Base-by-base conservation (phyloP, 768 basidiomycete species). In the Mrakia gelida region DNA sequence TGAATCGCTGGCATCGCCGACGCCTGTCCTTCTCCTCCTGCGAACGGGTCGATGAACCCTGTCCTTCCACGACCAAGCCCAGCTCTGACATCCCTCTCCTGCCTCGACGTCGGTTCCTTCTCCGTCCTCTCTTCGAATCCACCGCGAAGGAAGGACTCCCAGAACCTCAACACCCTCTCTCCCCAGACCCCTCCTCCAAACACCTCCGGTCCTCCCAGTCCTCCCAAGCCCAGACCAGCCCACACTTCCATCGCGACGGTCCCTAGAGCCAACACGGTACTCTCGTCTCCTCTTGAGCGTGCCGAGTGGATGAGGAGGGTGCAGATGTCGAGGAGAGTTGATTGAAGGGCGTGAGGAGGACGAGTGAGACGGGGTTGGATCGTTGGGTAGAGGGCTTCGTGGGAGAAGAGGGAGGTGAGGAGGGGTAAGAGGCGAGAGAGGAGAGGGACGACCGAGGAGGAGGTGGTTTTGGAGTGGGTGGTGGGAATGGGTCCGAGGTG, bases 281-380 rank as follows among this genome's bases (percentile, higher is more conserved):
- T 84, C 30, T 89, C 85, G 59, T 86, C 84, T 4, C 89, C 86
- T 71, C 88, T 87, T 76, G 87, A 85, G 9, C 86, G 85, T 80
- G 91, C 88, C 41, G 85, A 84, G 77, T 89, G 86, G 32, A 90
- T 84, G 34, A 95, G 87, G 80, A 89, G 88, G 78, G 89, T 88
- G 5, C 91, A 91, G 30, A 93, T 87, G 83, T 93, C 92, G 45
- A 95, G 84, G 6, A 87, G 88, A 41, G 91, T 83, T 0, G 89
- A 87, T 81, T 94, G 93, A n/a, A 95, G 84, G 5, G 92, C 87
- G 81, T 92, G 89, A 4, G 92, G 91, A 21, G 93, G 93, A 41
- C 89, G 87, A 0, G 86, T 86, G 3, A 90, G 91, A 6, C 90
- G 87, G 23, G 90, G 89, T 13, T 84, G 86, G 16, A 87, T 83